Evolutionary conservation across 495 filamentous ascomycete genomes (phyloP).

Genomic region (Bryoglossum gracile): DNA sequence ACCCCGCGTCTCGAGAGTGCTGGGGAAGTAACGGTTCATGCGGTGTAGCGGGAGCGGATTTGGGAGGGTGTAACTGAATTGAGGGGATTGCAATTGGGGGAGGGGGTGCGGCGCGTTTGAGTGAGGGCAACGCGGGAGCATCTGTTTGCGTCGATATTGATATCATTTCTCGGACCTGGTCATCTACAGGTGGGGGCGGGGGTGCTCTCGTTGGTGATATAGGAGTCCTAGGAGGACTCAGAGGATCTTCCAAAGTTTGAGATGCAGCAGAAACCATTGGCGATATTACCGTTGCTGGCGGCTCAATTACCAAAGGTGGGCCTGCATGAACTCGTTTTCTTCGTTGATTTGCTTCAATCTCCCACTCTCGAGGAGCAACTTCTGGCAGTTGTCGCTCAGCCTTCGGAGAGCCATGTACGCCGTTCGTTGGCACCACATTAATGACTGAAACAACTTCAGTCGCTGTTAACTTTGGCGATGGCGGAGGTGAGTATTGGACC

Average conservation of each 20-base stretch:
- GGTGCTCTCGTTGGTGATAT: constrained; percentile 33
- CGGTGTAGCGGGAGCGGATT: constrained; percentile 45
- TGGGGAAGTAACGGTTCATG: constrained; percentile 46
- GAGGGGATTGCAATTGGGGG: constrained; percentile 46
- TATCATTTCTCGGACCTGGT: constrained; percentile 32
- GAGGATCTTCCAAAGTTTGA: constrained; percentile 61
- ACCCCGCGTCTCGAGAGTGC: constrained; percentile 48
- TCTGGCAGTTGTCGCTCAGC: constrained; percentile 29
- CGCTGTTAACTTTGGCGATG: constrained; percentile 53
- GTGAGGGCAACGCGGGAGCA: constrained; percentile 21
- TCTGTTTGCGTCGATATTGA: constrained; percentile 73
- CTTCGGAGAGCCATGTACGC: constrained; percentile 21
- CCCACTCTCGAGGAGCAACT: constrained; percentile 39
- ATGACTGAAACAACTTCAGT: constrained; percentile 22
- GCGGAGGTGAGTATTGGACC: constrained; percentile 74
- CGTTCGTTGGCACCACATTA: constrained; percentile 34
- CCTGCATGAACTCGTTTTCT: constrained; percentile 52
- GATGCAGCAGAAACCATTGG: constrained; percentile 67
- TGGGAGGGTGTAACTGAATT: constrained; percentile 54
- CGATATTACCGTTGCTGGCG: constrained; percentile 33
- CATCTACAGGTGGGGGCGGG: constrained; percentile 42
- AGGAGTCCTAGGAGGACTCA: constrained; percentile 63
- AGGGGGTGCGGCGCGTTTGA: constrained; percentile 27
- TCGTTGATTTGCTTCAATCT: constrained; percentile 65
- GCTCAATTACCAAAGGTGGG: constrained; percentile 35